Conservation (phyloP, 768 basidiomycete species). For the Psilocybe cubensis region DNA sequence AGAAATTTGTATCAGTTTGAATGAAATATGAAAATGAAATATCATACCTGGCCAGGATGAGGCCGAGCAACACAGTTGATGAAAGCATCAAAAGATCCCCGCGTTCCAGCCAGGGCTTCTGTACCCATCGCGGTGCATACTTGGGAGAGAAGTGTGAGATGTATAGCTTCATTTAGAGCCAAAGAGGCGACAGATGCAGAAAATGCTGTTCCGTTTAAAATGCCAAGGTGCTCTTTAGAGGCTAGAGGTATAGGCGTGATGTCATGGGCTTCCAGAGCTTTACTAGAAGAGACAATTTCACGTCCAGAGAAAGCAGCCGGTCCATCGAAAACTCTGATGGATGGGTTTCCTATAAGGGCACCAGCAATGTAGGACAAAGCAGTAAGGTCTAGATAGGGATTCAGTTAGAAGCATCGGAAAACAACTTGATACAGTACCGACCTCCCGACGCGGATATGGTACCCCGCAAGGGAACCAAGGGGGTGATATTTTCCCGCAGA, state of each 20-base stretch:
- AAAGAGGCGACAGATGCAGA: conserved; percentile 79
- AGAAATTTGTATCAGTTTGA: neutral
- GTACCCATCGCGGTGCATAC: conserved; percentile 83
- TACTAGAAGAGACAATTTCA: conserved; percentile 52
- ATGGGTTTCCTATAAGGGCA: conserved; percentile 77
- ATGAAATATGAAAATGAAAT: neutral
- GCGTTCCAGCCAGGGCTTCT: conserved; percentile 78
- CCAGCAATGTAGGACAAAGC: conserved; percentile 87
- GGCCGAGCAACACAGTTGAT: conserved; percentile 77
- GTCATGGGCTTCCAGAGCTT: conserved; percentile 61
- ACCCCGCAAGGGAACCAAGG: conserved; percentile 81
- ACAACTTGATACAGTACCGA: conserved; percentile 29
- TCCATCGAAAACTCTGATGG: conserved; percentile 71
- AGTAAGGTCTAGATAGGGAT: conserved; percentile 55
- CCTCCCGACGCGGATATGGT: conserved; percentile 86
- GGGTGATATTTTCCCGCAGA: conserved; percentile 72
- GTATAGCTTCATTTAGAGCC: conserved; percentile 72
- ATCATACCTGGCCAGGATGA: conserved; percentile 72
- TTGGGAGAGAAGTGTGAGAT: conserved; percentile 67
- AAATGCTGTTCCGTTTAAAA: conserved; percentile 87
- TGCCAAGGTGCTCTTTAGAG: conserved; percentile 80
- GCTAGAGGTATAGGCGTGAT: conserved; percentile 68
- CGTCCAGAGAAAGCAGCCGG: conserved; percentile 50
- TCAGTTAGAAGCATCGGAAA: conserved; percentile 8
- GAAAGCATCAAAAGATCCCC: conserved; percentile 77